Percentiles rank a stretch among this genome's conserved stretches.
Conservation (phyloP, 352 stramenopile genomes). For the Elongisporangium prolatum region DNA sequence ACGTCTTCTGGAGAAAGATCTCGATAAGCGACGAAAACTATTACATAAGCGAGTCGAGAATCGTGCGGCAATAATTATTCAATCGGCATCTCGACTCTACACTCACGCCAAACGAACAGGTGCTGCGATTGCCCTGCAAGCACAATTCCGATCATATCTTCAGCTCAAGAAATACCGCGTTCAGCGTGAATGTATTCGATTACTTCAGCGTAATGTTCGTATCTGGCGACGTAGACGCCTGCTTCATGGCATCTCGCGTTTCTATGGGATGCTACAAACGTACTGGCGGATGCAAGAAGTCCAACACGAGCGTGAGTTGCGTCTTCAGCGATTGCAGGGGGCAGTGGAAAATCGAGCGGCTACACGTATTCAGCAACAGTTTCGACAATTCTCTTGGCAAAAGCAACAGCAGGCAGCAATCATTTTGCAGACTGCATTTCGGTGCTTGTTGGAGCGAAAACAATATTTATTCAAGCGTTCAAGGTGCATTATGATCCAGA, state of each 20-base stretch:
- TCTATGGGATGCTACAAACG: constrained; percentile 20
- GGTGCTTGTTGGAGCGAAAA: constrained; percentile 15
- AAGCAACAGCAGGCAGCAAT: constrained; percentile 18
- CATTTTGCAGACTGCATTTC: constrained; percentile 23
- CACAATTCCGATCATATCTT: constrained; percentile 5
- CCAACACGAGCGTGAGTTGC: constrained; percentile 18
- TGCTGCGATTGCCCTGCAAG: constrained; percentile 12
- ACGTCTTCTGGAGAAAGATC: constrained; percentile 26
- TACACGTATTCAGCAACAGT: constrained; percentile 21
- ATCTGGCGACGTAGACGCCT: constrained; percentile 34
- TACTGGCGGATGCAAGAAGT: constrained; percentile 27
- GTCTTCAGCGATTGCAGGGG: constrained; percentile 17
- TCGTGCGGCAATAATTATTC: constrained; percentile 15
- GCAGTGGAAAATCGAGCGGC: constrained; percentile 26
- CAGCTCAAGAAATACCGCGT: constrained; percentile 13
- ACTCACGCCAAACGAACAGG: constrained; percentile 14
- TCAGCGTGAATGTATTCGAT: constrained; percentile 9
- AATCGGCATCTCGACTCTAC: constrained; percentile 11
- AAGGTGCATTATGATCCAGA: constrained; percentile 17
- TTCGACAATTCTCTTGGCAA: constrained; percentile 17
- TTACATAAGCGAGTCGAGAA: constrained; percentile 17
- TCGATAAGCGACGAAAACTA: constrained; percentile 10
- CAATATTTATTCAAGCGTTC: constrained; percentile 8
- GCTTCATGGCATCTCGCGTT: constrained; percentile 22
- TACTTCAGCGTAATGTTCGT: constrained; percentile 35